Base-by-base conservation (phyloP, 2,329 filamentous ascomycete species). In the Aspergillus fumigatiaffinis region DNA sequence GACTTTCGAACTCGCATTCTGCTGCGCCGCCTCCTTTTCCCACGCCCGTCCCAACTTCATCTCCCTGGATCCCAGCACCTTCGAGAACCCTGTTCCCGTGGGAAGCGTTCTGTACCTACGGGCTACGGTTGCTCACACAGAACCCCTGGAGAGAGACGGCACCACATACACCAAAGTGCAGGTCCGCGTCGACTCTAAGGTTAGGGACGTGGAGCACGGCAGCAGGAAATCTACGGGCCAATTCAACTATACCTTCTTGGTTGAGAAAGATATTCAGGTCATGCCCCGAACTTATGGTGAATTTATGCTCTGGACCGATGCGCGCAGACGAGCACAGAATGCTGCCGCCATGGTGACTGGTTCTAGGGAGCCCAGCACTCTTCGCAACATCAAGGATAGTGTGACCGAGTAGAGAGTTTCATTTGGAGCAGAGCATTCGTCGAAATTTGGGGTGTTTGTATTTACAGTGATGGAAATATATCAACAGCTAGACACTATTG, bases 1-100 rank as follows among this genome's bases (percentile, higher is more conserved):
- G 67, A 88, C 87, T 0, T 91, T 90, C 65, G 88, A 91, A 73
- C 80, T 91, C 6, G 88, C 88, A 1, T 91, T 91, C 74, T 90
- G 87, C 70, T 89, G 87, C 66, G 87, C 87, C 0, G 87, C 88
- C 1, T 84, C 84, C 8, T 89, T 90, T 68, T 84, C 87, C 0
- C 87, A 89, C 68, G 81, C 83, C 1, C 80, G 87, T 3, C 88
- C 88, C 1, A 87, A 84, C 17, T 91, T 91, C 77, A 78, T 91
- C 52, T 87, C 85, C 7, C 82, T 90, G 35, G 88, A 91, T 61
- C 88, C 88, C 0, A 87, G 84, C 60, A 90, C 87, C 0, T 91
- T 91, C 68, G 84, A 89, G 60, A 89, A 89, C 62, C 87, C 88
- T 0, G 88, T 91, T 0, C 88, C 88, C 0, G 88, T 91, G 1